Conservation (phyloP, 495 filamentous ascomycete genomes). For the Hypoxylon perforatum region DNA sequence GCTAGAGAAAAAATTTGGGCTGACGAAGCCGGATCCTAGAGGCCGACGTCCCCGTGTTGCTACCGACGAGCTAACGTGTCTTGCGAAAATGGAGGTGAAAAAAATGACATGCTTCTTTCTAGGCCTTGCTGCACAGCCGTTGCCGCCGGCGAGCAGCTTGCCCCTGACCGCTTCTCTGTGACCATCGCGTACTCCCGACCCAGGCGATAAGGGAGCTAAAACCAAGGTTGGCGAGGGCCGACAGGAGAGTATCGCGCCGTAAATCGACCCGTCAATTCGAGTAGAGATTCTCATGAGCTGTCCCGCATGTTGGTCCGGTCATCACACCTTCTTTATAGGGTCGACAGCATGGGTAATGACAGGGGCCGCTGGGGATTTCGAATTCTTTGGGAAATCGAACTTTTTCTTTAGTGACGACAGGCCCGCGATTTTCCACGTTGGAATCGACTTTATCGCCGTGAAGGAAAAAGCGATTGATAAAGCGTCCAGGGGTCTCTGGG, state of each 20-base stretch:
- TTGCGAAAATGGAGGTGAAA: conserved; percentile 7
- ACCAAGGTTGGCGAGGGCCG: conserved; percentile 50
- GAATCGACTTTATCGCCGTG: conserved; percentile 29
- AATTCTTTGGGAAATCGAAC: conserved; percentile 13
- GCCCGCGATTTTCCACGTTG: neutral
- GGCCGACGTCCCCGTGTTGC: conserved; percentile 24
- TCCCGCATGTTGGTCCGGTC: conserved; percentile 58
- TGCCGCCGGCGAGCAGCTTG: conserved; percentile 8
- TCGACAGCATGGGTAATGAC: conserved; percentile 29
- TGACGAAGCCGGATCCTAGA: conserved; percentile 25
- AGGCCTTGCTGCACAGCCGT: neutral
- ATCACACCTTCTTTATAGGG: conserved; percentile 51
- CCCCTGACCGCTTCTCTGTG: conserved; percentile 3
- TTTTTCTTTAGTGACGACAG: conserved; percentile 21
- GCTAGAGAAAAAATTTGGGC: conserved; percentile 2
- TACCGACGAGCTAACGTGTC: conserved; percentile 32
- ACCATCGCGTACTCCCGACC: conserved; percentile 26
- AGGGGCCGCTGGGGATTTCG: conserved; percentile 19
- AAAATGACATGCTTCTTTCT: conserved; percentile 16
- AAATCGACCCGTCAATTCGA: conserved; percentile 64
- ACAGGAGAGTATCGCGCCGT: conserved; percentile 58
- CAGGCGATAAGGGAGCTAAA: conserved; percentile 23
- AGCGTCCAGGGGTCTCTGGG: neutral
- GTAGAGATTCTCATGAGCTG: conserved; percentile 64
- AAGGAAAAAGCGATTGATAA: conserved; percentile 22